These are phyloP conservation scores for Fragilariopsis cylindrus DNA, from an alignment of 108 stramenopile genomes.

Conservation along the genomic window DNA sequence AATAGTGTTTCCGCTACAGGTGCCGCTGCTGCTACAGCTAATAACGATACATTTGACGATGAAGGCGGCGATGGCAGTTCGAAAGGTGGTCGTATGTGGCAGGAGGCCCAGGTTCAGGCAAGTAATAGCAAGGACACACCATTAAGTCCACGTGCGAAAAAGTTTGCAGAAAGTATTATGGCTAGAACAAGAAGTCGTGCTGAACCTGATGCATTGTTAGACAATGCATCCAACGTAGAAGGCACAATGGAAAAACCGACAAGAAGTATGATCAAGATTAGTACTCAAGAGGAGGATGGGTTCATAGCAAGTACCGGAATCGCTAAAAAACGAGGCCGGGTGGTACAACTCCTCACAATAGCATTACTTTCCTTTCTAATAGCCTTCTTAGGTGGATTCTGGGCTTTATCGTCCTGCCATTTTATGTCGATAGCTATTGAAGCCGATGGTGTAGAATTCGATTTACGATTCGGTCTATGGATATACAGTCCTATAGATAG, in stretches of 20 bases:
- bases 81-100: conserved; percentile 7
- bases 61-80: neutral
- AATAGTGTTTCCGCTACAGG: too few relatives aligned
- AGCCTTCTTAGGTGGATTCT: conserved; percentile 44
- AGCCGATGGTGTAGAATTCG: conserved; percentile 27
- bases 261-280: conserved; percentile 31
- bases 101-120: neutral
- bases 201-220: conserved; percentile 27
- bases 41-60: neutral
- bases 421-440: conserved; percentile 40
- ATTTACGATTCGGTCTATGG: conserved; percentile 57
- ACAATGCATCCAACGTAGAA: conserved; percentile 5
- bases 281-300: conserved; percentile 31
- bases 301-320: conserved; percentile 31
- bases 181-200: conserved; percentile 43
- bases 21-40: neutral
- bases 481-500: conserved; percentile 54
- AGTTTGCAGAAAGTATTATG: conserved; percentile 40
- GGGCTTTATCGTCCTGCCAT: conserved; percentile 43
- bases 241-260: neutral
- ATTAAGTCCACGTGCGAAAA: conserved; percentile 15
- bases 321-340: conserved; percentile 40
- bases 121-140: conserved; percentile 7
- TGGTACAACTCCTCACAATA: conserved; percentile 47
- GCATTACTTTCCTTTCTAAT: conserved; percentile 41